Base-by-base conservation (phyloP, 805 yeast genomes). In the Spathaspora sp. region DNA sequence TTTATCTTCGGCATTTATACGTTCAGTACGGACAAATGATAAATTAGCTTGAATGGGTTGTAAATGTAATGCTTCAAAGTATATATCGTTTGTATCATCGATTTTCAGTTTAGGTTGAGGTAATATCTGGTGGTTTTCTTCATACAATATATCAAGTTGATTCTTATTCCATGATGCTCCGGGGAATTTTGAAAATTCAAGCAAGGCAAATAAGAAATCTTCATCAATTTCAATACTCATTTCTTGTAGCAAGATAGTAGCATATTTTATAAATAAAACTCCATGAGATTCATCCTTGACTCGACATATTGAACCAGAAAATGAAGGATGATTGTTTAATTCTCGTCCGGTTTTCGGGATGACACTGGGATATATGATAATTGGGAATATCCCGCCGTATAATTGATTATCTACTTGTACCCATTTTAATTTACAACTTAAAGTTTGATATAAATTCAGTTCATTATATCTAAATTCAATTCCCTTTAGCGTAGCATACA, bases 141-240 rank as follows among this genome's bases (percentile, higher is more conserved):
- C 91, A 72, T 91, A 83, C 44, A 89, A 68, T 39, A 62, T 69
- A 54, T 80, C 83, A 23, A 59, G 61, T 12, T 70, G 65, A 45
- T 66, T 63, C 16, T 60, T 60, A 51, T 82, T 79, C 92, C 93
- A 86, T n/a, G 85, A 72, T 0, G 94, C 90, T 1, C 93, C 94
- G 0, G 96, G 94, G 38, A 87, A 70, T 61, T 87, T 86, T 5
- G 86, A 78, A 60, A 91, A 90, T 44, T 91, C 97, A 43, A 92
- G 65, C 46, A 92, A 63, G 0, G 96, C 90, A 64, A 86, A 85
- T 57, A 93, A 66, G 66, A 94, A 90, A 64, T 93, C 97, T 68
- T 94, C 99, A 66, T 94, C 99, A 44, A 93, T 79, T 62, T 94
- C 98, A 44, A 94, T 70, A 0, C 97, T 85, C 80, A 94, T 80